Conservation (phyloP, 208 protist genomes). For the Crithidia mellificae region DNA sequence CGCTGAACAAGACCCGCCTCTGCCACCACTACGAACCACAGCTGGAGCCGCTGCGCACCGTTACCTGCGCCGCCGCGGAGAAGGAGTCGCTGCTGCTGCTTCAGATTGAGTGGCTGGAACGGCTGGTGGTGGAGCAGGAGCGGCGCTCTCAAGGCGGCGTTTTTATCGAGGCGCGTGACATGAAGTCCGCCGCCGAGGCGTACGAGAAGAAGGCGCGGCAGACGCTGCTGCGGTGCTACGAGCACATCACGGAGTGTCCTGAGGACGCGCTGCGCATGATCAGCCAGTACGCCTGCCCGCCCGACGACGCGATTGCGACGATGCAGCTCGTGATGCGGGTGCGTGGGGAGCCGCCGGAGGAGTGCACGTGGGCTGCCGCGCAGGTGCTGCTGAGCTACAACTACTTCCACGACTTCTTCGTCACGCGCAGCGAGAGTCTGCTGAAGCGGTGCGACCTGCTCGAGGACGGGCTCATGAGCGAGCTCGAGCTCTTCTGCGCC, state of each 20-base stretch:
- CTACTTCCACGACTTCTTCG: conserved; percentile 79
- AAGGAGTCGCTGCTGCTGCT: conserved; percentile 40
- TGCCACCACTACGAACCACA: conserved; percentile 59
- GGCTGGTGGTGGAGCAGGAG: conserved; percentile 61
- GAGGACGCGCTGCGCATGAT: conserved; percentile 52
- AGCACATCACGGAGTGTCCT: conserved; percentile 47
- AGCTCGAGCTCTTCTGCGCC: conserved; percentile 60
- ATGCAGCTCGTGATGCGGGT: conserved; percentile 68
- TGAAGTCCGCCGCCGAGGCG: conserved; percentile 45
- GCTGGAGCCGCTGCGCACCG: conserved; percentile 44
- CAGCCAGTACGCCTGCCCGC: conserved; percentile 67
- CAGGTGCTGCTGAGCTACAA: conserved; percentile 73
- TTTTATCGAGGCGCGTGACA: conserved; percentile 47
- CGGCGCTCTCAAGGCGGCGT: conserved; percentile 30
- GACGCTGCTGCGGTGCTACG: conserved; percentile 51
- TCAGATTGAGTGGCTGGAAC: conserved; percentile 72
- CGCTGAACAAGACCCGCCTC: conserved; percentile 54
- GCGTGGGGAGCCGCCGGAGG: conserved; percentile 43
- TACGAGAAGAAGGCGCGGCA: conserved; percentile 40
- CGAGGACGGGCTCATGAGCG: conserved; percentile 38
- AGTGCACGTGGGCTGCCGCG: conserved; percentile 48
- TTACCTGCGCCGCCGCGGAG: conserved; percentile 45
- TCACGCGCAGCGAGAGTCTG: conserved; percentile 58
- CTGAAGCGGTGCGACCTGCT: conserved; percentile 51
- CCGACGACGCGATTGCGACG: conserved; percentile 59